Conservation (phyloP, 2,329 filamentous ascomycete genomes). For the Macrophomina phaseolina region DNA sequence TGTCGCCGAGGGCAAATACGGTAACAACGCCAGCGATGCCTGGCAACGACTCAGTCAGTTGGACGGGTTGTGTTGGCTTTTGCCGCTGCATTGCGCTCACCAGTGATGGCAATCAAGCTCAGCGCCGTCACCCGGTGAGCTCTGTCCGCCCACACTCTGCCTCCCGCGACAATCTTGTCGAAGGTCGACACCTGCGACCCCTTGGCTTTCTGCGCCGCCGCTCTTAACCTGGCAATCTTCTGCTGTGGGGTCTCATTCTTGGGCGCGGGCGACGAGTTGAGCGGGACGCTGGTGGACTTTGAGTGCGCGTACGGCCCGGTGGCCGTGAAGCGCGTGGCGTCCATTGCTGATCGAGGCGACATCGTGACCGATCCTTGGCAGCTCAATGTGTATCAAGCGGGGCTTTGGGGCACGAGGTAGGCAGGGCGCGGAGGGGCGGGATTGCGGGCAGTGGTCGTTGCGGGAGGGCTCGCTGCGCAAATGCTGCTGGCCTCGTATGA, state of each 20-base stretch:
- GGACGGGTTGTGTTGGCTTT: no score
- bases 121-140: constrained; percentile 66
- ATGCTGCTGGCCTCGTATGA: constrained; percentile 18
- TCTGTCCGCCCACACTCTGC: constrained; percentile 64
- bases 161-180: constrained; percentile 60
- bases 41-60: constrained; percentile 34
- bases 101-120: constrained; percentile 65
- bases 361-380: constrained; percentile 26
- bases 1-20: constrained; percentile 68
- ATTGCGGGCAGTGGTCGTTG: constrained; percentile 16
- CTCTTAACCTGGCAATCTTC: constrained; percentile 58
- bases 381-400: constrained; percentile 14
- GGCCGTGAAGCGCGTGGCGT: constrained; percentile 79
- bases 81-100: constrained; percentile 45
- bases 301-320: constrained; percentile 73
- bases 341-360: constrained; percentile 72
- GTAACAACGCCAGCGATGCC: constrained; percentile 66
- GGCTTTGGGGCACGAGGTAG: neutral
- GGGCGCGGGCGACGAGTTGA: constrained; percentile 49
- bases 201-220: constrained; percentile 54
- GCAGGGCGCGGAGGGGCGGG: neutral
- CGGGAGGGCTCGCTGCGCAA: constrained; percentile 11
- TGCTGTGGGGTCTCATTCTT: constrained; percentile 59
- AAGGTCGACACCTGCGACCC: constrained; percentile 58
- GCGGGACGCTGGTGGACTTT: constrained; percentile 54